Evolutionary conservation across 441 rosid genomes (phyloP).

Genomic region (Aleurites moluccanus): DNA sequence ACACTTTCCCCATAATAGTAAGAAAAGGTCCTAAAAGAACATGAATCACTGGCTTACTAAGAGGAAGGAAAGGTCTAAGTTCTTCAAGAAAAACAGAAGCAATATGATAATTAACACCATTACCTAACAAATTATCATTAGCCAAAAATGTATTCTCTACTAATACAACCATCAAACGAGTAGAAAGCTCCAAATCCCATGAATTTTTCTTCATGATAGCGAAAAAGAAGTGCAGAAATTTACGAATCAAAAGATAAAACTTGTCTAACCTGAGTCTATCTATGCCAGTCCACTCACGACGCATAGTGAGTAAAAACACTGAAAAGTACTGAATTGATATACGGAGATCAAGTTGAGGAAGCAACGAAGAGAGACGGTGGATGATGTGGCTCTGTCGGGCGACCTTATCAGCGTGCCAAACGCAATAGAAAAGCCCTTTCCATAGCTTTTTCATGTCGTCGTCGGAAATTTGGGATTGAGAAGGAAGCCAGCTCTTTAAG

Average conservation of each 20-base stretch:
- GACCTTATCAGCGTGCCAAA: slow-evolving; percentile 91
- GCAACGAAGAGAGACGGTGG: slow-evolving; percentile 54
- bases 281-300: slow-evolving; percentile 90
- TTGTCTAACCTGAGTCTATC: slow-evolving; percentile 83
- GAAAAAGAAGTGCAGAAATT: slow-evolving; percentile 56
- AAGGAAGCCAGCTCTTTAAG: slow-evolving; percentile 70
- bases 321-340: slow-evolving; percentile 61
- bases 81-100: slow-evolving; percentile 73
- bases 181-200: slow-evolving; percentile 63
- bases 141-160: slow-evolving; percentile 51
- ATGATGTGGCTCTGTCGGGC: slow-evolving; percentile 63
- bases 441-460: slow-evolving; percentile 85
- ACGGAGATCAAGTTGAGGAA: slow-evolving; percentile 47
- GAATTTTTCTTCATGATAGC: slow-evolving; percentile 42
- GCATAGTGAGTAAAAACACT: slow-evolving; percentile 74
- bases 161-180: slow-evolving; percentile 45
- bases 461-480: slow-evolving; percentile 54
- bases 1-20: slow-evolving; percentile 46
- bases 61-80: slow-evolving; percentile 59
- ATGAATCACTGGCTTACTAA: slow-evolving; percentile 47
- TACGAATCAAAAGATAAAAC: slow-evolving; percentile 79
- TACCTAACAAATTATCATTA: slow-evolving; percentile 56
- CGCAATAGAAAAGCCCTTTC: slow-evolving; percentile 94
- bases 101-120: slow-evolving; percentile 80
- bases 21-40: slow-evolving; percentile 49